Evolutionary conservation across 139 green algal genomes (phyloP).

Genomic region (Haematococcus sp.): DNA sequence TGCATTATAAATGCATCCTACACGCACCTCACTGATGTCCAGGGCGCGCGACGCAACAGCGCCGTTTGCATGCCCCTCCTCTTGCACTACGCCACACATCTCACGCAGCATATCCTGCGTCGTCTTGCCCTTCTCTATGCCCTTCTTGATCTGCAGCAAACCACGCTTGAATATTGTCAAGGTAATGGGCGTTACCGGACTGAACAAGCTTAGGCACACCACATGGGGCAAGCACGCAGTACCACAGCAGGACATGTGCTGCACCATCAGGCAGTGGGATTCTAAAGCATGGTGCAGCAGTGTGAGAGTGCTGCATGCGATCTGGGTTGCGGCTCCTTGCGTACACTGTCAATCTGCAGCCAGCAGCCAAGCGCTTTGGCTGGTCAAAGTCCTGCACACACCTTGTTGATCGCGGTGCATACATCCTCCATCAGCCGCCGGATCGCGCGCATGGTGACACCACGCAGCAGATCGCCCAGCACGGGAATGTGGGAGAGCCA

Average conservation of each 20-base stretch:
- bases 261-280: neutral
- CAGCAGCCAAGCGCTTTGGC: no score
- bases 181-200: no score
- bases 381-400: neutral
- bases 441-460: slow-evolving; percentile 34
- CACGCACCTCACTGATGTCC: no score
- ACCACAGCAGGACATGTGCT: neutral
- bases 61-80: slow-evolving; percentile 26
- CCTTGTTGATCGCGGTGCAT: slow-evolving; percentile 29
- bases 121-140: neutral
- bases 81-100: slow-evolving; percentile 19
- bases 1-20: no score
- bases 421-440: slow-evolving; percentile 41
- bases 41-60: slow-evolving; percentile 5
- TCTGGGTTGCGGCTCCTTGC: neutral
- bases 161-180: no score
- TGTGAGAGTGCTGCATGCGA: neutral
- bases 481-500: slow-evolving; percentile 39
- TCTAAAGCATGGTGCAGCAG: no score
- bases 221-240: no score
- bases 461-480: slow-evolving; percentile 36
- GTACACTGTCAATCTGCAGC: neutral
- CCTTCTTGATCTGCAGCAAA: slow-evolving; percentile 14
- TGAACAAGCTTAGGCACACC: no score
- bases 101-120: slow-evolving; percentile 10